Evolutionary conservation across 2,329 filamentous ascomycete species (phyloP).

Genomic region (Penicillium polonicum): DNA sequence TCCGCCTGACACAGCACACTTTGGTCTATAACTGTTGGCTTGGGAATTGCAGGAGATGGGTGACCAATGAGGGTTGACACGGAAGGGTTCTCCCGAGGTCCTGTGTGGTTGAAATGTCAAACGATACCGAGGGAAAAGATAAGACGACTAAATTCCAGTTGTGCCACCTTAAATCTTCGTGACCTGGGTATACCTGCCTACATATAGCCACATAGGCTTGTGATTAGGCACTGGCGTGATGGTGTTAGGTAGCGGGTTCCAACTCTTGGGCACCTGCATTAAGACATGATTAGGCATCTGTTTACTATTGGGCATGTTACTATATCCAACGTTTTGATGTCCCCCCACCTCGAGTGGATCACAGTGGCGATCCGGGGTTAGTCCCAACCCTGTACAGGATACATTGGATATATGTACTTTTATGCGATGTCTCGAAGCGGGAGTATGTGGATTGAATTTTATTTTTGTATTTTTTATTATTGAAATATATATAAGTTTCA

Average conservation of each 20-base stretch:
- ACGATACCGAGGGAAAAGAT: slow-evolving; percentile 11
- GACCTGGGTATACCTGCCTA: slow-evolving; percentile 5
- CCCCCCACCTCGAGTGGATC: slow-evolving; percentile 22
- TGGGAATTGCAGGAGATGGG: slow-evolving; percentile 58
- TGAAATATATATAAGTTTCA: not conserved
- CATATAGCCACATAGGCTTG: slow-evolving; percentile 5
- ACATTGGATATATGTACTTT: not conserved
- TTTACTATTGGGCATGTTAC: slow-evolving; percentile 1
- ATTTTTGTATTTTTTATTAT: not conserved
- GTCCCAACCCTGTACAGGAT: slow-evolving; percentile 5
- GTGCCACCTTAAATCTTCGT: slow-evolving; percentile 14
- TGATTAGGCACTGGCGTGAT: not conserved
- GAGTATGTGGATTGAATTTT: too few species aligned
- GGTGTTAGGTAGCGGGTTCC: not conserved
- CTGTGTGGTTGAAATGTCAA: slow-evolving; percentile 5
- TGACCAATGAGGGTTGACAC: slow-evolving; percentile 17
- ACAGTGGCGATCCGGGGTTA: slow-evolving; percentile 26
- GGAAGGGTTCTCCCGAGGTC: not conserved
- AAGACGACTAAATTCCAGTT: slow-evolving; percentile 1
- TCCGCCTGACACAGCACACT: slow-evolving; percentile 59
- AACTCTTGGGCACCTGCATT: slow-evolving; percentile 1
- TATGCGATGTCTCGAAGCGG: not conserved
- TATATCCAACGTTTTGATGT: not conserved
- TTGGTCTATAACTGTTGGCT: slow-evolving; percentile 60
- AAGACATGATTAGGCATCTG: not conserved